Conservation (phyloP, 345 rosid species). For the Citrus unshiu region DNA sequence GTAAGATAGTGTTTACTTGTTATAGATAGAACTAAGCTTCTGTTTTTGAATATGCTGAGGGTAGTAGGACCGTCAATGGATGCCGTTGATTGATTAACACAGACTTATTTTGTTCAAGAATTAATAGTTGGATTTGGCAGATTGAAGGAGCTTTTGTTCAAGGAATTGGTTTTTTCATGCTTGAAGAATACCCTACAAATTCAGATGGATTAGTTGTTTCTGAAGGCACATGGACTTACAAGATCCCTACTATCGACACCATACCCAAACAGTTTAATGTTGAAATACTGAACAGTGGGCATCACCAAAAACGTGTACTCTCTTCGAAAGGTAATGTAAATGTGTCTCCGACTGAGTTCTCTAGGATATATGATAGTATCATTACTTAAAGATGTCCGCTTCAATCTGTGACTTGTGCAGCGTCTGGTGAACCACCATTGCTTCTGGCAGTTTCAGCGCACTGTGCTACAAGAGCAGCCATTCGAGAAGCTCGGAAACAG, state of each 20-base stretch:
- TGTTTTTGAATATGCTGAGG: neutral
- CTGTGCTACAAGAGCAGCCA: no score
- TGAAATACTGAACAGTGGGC: conserved; percentile 69
- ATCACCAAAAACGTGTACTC: conserved; percentile 67
- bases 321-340: conserved; percentile 74
- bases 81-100: neutral
- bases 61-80: neutral
- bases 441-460: conserved; percentile 8
- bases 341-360: neutral
- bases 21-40: neutral
- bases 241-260: conserved; percentile 82
- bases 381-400: neutral
- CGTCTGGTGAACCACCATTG: conserved; percentile 91
- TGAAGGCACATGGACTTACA: conserved; percentile 81
- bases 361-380: neutral
- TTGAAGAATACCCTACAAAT: conserved; percentile 74
- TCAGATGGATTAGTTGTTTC: conserved; percentile 70
- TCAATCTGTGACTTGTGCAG: conserved; percentile 29
- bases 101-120: neutral
- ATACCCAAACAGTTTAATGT: conserved; percentile 73
- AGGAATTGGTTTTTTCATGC: conserved; percentile 91
- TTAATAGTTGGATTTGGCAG: conserved; percentile 30
- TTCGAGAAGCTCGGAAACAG: conserved; percentile 62
- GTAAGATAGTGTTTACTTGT: neutral
- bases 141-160: conserved; percentile 97